Evolutionary conservation across 2,329 filamentous ascomycete genomes (phyloP).

Genomic region (Trichoderma sp.): DNA sequence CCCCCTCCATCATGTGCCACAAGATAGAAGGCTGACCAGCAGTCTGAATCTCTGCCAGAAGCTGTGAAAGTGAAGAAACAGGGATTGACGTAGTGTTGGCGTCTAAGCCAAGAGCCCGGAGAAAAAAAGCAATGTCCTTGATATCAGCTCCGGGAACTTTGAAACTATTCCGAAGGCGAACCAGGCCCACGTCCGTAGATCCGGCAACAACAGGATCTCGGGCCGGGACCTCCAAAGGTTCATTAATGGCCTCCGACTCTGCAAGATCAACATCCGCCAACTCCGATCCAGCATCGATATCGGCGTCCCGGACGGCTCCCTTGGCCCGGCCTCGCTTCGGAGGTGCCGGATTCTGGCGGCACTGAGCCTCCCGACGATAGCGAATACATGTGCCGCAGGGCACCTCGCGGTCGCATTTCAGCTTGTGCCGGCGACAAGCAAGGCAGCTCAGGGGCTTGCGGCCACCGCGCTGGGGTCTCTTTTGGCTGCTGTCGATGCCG

Average conservation of each 20-base stretch:
- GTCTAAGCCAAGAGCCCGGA: background rate
- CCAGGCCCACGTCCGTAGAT: background rate
- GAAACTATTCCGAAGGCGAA: background rate
- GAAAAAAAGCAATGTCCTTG: background rate
- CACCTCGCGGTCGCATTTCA: constrained; percentile 33
- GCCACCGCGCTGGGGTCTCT: constrained; percentile 12
- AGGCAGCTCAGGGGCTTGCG: constrained; percentile 29
- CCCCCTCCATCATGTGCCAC: constrained; percentile 16
- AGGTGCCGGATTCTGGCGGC: constrained; percentile 29
- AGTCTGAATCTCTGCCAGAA: constrained; percentile 16
- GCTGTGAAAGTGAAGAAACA: constrained; percentile 8
- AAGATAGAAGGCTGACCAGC: background rate
- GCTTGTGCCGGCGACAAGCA: constrained; percentile 33
- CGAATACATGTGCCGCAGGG: constrained; percentile 32
- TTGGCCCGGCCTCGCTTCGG: background rate
- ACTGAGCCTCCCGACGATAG: constrained; percentile 31
- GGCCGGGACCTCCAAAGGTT: background rate
- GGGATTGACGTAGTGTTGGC: background rate
- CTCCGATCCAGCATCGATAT: background rate
- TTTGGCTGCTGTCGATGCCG: background rate
- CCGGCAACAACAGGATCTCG: background rate
- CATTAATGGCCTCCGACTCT: background rate
- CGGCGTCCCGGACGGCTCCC: background rate
- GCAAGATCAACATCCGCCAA: background rate
- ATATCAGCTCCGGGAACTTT: background rate